phyloP scores from a whole-genome alignment of 108 stramenopile species.

The Hondaea fermentalgiana region DNA sequence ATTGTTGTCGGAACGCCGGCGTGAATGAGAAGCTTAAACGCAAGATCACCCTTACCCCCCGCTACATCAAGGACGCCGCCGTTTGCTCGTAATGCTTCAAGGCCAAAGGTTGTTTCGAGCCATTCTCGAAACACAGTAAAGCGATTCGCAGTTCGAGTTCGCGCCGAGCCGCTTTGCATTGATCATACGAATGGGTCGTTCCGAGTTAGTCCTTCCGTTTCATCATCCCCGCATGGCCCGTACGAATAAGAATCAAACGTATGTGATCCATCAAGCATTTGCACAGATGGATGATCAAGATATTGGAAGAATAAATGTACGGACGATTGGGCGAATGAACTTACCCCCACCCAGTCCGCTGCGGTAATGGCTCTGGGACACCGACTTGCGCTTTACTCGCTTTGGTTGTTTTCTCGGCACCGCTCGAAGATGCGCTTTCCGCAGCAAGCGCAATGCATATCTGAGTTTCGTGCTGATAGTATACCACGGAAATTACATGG shows the following conservation, averaged over 20 bases:
- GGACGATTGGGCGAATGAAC: neutral
- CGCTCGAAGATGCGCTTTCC: neutral
- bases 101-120: slow-evolving; percentile 17
- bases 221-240: too few relatives aligned
- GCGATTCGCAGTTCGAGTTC: neutral
- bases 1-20: slow-evolving; percentile 56
- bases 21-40: slow-evolving; percentile 54
- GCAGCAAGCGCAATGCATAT: neutral
- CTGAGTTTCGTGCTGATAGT: neutral
- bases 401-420: neutral
- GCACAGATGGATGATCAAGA: too few relatives aligned
- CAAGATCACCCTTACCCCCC: slow-evolving; percentile 71
- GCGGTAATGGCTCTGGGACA: neutral
- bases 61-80: slow-evolving; percentile 63
- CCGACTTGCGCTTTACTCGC: neutral
- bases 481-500: neutral
- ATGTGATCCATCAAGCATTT: too few relatives aligned
- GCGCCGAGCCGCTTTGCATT: neutral
- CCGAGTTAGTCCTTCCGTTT: too few relatives aligned
- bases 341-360: neutral
- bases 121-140: slow-evolving; percentile 4
- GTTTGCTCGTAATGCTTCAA: neutral
- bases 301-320: too few relatives aligned
- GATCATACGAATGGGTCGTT: too few relatives aligned
- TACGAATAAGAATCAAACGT: too few relatives aligned